Evolutionary conservation across 2,329 filamentous ascomycete species (phyloP).

Genomic region (Didymella lethalis): DNA sequence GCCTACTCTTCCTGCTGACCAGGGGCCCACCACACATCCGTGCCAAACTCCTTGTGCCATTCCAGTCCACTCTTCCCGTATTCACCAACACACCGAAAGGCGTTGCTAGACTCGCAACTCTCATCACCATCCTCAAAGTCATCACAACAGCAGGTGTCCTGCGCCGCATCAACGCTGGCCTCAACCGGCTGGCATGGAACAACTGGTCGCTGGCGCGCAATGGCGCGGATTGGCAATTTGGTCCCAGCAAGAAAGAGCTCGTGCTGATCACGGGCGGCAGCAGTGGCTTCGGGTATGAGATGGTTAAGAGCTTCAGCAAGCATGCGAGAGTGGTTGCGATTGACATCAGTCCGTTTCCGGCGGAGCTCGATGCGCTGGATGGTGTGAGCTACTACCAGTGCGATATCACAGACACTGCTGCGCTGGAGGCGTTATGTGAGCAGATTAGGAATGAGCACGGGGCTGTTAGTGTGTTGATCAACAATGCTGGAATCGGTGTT

Average conservation of each 20-base stretch:
- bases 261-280: conserved; percentile 43
- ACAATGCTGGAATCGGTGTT: conserved; percentile 42
- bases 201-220: conserved; percentile 46
- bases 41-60: conserved; percentile 33
- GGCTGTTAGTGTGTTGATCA: conserved; percentile 41
- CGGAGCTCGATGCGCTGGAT: conserved; percentile 31
- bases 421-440: conserved; percentile 30
- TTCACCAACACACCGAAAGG: conserved; percentile 29
- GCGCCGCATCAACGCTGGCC: conserved; percentile 25
- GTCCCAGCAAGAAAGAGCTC: conserved; percentile 34
- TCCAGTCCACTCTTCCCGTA: conserved; percentile 24
- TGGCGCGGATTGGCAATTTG: conserved; percentile 33
- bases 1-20: conserved; percentile 37
- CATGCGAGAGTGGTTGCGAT: conserved; percentile 35
- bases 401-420: conserved; percentile 33
- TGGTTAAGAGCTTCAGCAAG: conserved; percentile 37
- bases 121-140: conserved; percentile 35
- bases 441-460: conserved; percentile 34
- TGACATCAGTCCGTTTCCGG: conserved; percentile 34
- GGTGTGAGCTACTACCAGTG: conserved; percentile 40
- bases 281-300: conserved; percentile 41
- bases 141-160: conserved; percentile 29
- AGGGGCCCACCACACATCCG: conserved; percentile 33
- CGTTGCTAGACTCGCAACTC: conserved; percentile 26
- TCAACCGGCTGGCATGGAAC: conserved; percentile 42